Evolutionary conservation across 305 asterid species (phyloP).

Genomic region (Fraxinus baroniana): DNA sequence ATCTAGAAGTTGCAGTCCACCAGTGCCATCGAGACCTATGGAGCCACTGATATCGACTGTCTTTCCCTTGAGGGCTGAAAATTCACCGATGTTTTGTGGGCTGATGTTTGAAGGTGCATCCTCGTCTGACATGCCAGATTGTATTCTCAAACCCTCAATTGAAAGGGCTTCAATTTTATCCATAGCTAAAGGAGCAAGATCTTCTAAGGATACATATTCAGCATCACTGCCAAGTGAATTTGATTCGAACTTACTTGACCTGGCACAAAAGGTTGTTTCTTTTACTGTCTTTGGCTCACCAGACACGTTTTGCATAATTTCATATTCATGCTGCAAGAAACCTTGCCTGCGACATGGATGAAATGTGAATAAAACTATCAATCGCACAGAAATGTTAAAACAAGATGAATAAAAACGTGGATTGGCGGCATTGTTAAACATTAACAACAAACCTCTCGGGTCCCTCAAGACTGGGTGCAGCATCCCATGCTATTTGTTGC

Average conservation of each 20-base stretch:
- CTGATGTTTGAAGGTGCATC: constrained; percentile 71
- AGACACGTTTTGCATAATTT: constrained; percentile 27
- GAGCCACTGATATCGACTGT: constrained; percentile 47
- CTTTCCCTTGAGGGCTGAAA: constrained; percentile 76
- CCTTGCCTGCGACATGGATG: constrained; percentile 49
- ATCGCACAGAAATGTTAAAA: background rate
- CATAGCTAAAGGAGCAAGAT: constrained; percentile 96
- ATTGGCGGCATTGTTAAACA: background rate
- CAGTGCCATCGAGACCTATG: constrained; percentile 79
- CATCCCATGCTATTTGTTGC: constrained; percentile 86
- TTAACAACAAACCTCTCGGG: constrained; percentile 55
- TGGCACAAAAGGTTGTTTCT: constrained; percentile 32
- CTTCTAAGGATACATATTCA: constrained; percentile 78
- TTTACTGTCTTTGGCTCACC: constrained; percentile 28
- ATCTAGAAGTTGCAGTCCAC: constrained; percentile 82
- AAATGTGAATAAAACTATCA: background rate
- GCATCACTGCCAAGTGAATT: constrained; percentile 37
- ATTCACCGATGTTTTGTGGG: constrained; percentile 61
- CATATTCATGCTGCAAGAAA: constrained; percentile 40
- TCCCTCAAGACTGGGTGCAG: constrained; percentile 55
- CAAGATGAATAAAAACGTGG: background rate
- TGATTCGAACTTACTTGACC: constrained; percentile 39
- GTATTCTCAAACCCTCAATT: constrained; percentile 90
- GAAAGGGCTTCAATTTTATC: constrained; percentile 96
- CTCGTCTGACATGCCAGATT: constrained; percentile 76